These are phyloP conservation scores for Incumbomyces lentus DNA, from an alignment of 2,329 filamentous ascomycete species.

Conservation along the genomic window DNA sequence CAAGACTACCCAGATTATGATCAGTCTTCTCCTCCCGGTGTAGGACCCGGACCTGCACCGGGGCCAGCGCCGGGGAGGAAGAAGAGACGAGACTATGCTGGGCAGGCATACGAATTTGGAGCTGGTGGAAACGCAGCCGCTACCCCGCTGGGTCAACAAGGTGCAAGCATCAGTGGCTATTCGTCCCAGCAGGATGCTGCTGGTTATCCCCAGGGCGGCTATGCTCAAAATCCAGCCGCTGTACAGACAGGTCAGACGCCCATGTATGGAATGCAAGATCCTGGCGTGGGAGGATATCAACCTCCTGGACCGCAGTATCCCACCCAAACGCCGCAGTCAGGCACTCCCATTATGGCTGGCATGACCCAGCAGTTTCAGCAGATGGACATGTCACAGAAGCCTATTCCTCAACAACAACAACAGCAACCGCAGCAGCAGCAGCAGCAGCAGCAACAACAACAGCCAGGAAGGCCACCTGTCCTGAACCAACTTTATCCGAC, in stretches of 20 bases:
- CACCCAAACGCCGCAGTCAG: constrained; percentile 26
- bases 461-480: constrained; percentile 12
- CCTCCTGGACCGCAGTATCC: constrained; percentile 58
- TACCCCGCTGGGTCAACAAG: constrained; percentile 33
- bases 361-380: constrained; percentile 75
- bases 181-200: constrained; percentile 41
- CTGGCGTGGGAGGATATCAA: constrained; percentile 52
- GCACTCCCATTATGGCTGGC: constrained; percentile 49
- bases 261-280: constrained; percentile 29
- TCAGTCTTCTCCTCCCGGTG: constrained; percentile 18
- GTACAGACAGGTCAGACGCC: constrained; percentile 22
- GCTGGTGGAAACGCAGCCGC: constrained; percentile 67
- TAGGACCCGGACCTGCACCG: constrained; percentile 11
- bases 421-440: constrained; percentile 38
- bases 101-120: constrained; percentile 87
- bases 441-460: constrained; percentile 25
- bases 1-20: constrained; percentile 31
- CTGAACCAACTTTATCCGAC: constrained; percentile 87
- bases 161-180: constrained; percentile 52
- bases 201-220: constrained; percentile 34
- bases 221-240: constrained; percentile 28
- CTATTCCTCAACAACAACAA: constrained; percentile 39
- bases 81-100: constrained; percentile 93
- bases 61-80: constrained; percentile 25
- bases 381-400: constrained; percentile 56